Percentiles rank a stretch among this genome's conserved stretches.
Evolutionary conservation across 805 yeast genomes (phyloP).

Genomic region (Candida nemodendra): DNA sequence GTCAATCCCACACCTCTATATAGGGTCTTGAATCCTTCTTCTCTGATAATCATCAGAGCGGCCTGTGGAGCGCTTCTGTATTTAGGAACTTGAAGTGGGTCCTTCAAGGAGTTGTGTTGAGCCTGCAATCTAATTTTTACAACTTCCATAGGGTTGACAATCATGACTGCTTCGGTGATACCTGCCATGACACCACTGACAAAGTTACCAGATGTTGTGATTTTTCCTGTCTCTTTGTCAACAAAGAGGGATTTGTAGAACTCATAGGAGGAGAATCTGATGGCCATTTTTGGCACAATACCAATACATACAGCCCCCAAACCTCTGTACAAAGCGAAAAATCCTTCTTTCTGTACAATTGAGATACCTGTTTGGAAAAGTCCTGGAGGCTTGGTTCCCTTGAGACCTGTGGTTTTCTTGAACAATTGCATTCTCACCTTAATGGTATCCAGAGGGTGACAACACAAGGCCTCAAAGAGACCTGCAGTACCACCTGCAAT

Average conservation of each 20-base stretch:
- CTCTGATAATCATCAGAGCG: constrained; percentile 74
- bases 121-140: constrained; percentile 96
- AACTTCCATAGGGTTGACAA: constrained; percentile 97
- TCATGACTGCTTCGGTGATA: constrained; percentile 89
- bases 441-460: constrained; percentile 97
- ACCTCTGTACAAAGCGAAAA: constrained; percentile 88
- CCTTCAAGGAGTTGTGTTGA: constrained; percentile 88
- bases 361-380: constrained; percentile 77
- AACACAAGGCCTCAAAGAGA: constrained; percentile 91
- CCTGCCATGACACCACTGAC: constrained; percentile 97
- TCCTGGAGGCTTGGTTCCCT: constrained; percentile 70
- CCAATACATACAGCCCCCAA: constrained; percentile 97
- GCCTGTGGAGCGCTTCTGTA: constrained; percentile 94
- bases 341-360: constrained; percentile 77
- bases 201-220: constrained; percentile 74
- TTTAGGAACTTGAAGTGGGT: constrained; percentile 72
- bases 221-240: constrained; percentile 56
- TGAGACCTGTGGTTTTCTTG: constrained; percentile 55
- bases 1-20: constrained; percentile 95
- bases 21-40: constrained; percentile 86
- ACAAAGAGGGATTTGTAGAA: constrained; percentile 71
- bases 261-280: constrained; percentile 92
- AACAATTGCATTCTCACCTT: constrained; percentile 96
- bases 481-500: constrained; percentile 98
- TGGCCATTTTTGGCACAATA: constrained; percentile 97